These are phyloP conservation scores for Priceomyces melissophilus DNA, from an alignment of 805 yeast species.

Conservation along the genomic window DNA sequence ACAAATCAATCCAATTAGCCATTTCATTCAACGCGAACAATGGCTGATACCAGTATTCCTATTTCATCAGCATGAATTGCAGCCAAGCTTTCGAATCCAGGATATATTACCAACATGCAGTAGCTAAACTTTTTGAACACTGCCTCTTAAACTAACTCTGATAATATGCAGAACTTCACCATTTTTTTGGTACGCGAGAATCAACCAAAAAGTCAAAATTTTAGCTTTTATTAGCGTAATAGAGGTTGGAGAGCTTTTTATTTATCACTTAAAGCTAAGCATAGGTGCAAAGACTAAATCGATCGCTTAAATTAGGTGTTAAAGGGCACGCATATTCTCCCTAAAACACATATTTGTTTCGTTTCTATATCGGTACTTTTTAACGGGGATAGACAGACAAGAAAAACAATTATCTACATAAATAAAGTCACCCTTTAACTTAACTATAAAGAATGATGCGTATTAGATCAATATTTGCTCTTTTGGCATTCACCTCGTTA, in stretches of 20 bases:
- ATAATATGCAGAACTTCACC: neutral
- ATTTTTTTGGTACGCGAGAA: constrained; percentile 4
- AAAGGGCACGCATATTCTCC: neutral
- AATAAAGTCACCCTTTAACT: neutral
- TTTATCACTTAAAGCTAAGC: too few relatives aligned
- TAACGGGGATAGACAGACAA: neutral
- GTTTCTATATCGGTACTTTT: neutral
- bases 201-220: constrained; percentile 1
- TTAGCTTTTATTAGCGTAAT: too few relatives aligned
- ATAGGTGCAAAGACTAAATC: too few relatives aligned
- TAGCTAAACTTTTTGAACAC: constrained; percentile 1
- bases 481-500: constrained; percentile 5
- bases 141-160: neutral
- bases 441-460: constrained; percentile 3
- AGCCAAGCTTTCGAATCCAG: too few relatives aligned
- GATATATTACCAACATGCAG: neutral
- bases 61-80: too few relatives aligned
- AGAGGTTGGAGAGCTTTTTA: too few relatives aligned
- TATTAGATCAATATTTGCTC: constrained; percentile 2
- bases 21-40: too few relatives aligned
- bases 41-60: too few relatives aligned
- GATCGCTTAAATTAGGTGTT: too few relatives aligned
- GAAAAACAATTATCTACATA: too few relatives aligned
- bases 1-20: too few relatives aligned
- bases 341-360: neutral